Evolutionary conservation across 306 rosid genomes (phyloP).

Genomic region (Cucurbita argyrosperma): DNA sequence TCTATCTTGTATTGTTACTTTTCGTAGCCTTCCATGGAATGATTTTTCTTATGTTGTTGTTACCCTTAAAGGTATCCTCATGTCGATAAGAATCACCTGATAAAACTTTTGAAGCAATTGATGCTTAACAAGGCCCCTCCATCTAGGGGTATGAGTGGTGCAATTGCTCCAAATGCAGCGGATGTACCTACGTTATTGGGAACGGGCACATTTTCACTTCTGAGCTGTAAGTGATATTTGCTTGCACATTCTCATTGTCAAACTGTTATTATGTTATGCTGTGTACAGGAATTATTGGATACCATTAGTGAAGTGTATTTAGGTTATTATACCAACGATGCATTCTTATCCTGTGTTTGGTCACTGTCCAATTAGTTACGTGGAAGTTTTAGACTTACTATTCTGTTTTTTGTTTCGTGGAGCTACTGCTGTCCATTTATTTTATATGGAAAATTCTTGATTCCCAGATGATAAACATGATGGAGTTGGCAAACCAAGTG

Average conservation of each 20-base stretch:
- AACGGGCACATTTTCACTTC: slow-evolving; percentile 71
- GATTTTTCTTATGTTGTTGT: background rate
- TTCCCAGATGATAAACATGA: slow-evolving; percentile 53
- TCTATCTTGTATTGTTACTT: background rate
- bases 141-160: slow-evolving; percentile 32
- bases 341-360: background rate
- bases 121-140: slow-evolving; percentile 39
- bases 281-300: background rate
- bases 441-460: background rate
- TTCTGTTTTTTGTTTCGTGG: background rate
- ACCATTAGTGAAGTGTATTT: background rate
- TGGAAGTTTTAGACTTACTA: background rate
- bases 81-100: slow-evolving; percentile 72
- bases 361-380: background rate
- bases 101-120: slow-evolving; percentile 89
- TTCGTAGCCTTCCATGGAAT: background rate
- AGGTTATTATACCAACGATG: background rate
- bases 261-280: background rate
- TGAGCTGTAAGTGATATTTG: slow-evolving; percentile 48
- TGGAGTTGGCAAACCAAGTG: slow-evolving; percentile 25
- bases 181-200: slow-evolving; percentile 96
- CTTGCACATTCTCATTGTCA: slow-evolving; percentile 9
- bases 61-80: slow-evolving; percentile 62
- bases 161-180: slow-evolving; percentile 79
- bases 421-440: slow-evolving; percentile 2